Base-by-base conservation (phyloP, 805 yeast species). In the Lipomyces yamanashiensis region DNA sequence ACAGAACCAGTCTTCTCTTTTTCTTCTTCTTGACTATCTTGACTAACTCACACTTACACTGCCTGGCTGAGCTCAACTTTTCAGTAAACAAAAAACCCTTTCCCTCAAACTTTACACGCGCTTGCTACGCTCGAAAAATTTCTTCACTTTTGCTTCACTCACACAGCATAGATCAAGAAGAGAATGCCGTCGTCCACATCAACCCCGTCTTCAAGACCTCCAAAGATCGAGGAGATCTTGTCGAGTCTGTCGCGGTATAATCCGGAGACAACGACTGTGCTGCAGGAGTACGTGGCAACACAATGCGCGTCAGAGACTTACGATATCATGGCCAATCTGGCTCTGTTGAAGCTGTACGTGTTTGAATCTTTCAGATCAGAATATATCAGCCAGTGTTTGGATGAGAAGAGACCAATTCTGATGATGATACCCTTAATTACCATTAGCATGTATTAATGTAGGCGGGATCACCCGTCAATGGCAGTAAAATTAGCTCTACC, bases 221-320 rank as follows among this genome's bases (percentile, higher is more conserved):
- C 73, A 34, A 72, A 73, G 47, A 72, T 82, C 58, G 75, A 76
- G 50, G 78, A 74, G 61, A 76, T 80, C 45, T 74, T 82, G 54
- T 74, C 75, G 63, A 73, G 81, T 47, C 75, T 81, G 55, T 80
- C 78, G 59, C 75, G 84, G 71, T 82, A 81, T 72, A 80, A 81
- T 64, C 77, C 77, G 21, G 77, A 77, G 12, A 80, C 78, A 23
- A 77, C 79, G 64, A 76, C 77, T 58, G 79, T 76, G 39, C 73
- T 81, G 23, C 82, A 81, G 70, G 80, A 79, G n/a, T 82, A 81
- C 64, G 76, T 80, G 49, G 69, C 70, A 41, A 67, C 72, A 28
- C 84, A 81, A 67, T 78, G 80, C 68, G 61, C 68, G 15, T 72
- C 72, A 21, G 72, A 72, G 13, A 54, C 70, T 17, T 74, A 73